Conservation (phyloP, 345 rosid genomes). For the Iberis pinnata region DNA sequence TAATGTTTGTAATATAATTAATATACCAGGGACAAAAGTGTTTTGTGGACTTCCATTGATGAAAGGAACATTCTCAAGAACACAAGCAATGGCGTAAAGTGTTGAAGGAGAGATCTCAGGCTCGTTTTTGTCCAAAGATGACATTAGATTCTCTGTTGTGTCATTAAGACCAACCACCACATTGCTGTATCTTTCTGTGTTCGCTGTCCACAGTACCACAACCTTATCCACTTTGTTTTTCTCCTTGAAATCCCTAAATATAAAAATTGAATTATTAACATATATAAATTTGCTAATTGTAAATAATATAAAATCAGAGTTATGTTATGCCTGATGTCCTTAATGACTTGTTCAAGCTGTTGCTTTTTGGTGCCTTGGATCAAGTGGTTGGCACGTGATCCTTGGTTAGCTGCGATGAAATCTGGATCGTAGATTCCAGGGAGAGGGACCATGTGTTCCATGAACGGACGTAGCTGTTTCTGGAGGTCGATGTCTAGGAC, state of each 20-base stretch:
- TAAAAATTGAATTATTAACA: too few relatives aligned
- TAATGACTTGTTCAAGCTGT: slow-evolving; percentile 67
- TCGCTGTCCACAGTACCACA: slow-evolving; percentile 96
- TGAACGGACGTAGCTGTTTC: slow-evolving; percentile 88
- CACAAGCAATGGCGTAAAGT: slow-evolving; percentile 79
- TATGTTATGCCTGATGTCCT: slow-evolving; percentile 58
- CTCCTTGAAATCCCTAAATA: slow-evolving; percentile 77
- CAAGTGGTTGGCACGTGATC: slow-evolving; percentile 79
- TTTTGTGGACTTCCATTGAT: slow-evolving; percentile 98
- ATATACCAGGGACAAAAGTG: slow-evolving; percentile 93
- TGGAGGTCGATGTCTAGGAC: slow-evolving; percentile 90
- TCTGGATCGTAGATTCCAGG: slow-evolving; percentile 87
- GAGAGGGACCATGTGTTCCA: slow-evolving; percentile 90
- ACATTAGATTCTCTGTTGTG: slow-evolving; percentile 77
- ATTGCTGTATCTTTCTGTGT: slow-evolving; percentile 95
- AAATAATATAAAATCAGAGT: neutral
- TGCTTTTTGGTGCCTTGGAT: slow-evolving; percentile 84
- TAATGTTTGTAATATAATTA: neutral
- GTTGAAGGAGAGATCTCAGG: slow-evolving; percentile 96
- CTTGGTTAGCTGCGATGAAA: slow-evolving; percentile 97
- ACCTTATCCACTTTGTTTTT: slow-evolving; percentile 73
- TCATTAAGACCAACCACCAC: slow-evolving; percentile 81
- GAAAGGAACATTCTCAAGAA: slow-evolving; percentile 81
- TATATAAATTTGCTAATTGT: neutral
- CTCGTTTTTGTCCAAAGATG: slow-evolving; percentile 73